Evolutionary conservation across 805 yeast species (phyloP), one percentile per base, ranked within the genome.

Genomic region (Scheffersomyces ergatensis): DNA sequence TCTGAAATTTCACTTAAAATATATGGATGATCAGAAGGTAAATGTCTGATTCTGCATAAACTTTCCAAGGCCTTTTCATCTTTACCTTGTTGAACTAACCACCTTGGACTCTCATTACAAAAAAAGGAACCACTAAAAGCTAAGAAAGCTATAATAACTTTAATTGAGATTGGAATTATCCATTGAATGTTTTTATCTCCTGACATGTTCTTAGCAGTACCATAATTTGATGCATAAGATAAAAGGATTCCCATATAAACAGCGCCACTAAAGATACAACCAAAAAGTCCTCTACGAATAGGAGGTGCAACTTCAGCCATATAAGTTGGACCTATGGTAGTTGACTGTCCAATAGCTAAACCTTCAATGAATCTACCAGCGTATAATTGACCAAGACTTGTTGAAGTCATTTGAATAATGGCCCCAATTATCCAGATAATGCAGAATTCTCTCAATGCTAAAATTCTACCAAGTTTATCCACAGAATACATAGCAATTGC

Each of bases 321-420:
- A 48, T 76, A 77, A 38, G 76, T 65, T 12, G 83, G 83, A 5
- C 82, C 82, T 44, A 74, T 65, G 14, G 78, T 77, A 8, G 76
- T 72, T 7, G 83, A 73, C 48, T 76, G 77, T n/a, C 84, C 83
- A 38, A 78, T 63, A 18, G 76, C 77, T 14, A 76, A 51, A 18
- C 83, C 83, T 49, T 77, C 81, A 36, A 78, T 51, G 19, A 78
- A 62, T 43, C 83, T 62, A 11, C 83, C 83, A 29, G 75, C 80
- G 44, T 74, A 76, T 29, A 78, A 56, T 48, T 77, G 83, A 12
- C 78, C 81, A 16, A 77, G 60, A 1, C 43, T 37, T 38, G 48
- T 57, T 2, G 79, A 54, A 6, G 81, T 70, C 34, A 76, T 58
- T 53, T 78, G 82, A 38, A 78, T 69, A 23, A 69, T 56, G 11